A percentile compares a stretch with the other conserved stretches of the same genome.
Conservation (phyloP, 1,284 basidiomycete genomes). For the Cryptococcus sp. region DNA sequence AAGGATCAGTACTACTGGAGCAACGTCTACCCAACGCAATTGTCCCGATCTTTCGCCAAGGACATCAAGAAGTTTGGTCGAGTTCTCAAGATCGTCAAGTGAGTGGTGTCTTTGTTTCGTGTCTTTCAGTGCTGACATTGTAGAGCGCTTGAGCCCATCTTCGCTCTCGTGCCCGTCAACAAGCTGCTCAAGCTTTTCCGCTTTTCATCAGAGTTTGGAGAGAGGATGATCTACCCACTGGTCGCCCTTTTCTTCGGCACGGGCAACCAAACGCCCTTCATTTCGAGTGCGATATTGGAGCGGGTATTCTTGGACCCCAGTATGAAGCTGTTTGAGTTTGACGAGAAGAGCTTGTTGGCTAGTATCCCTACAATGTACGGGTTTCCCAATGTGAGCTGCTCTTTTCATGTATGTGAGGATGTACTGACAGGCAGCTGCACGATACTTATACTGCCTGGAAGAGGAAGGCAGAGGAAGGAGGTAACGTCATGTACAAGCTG, state of each 20-base stretch:
- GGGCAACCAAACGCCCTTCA: constrained; percentile 5
- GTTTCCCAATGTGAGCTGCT: not conserved
- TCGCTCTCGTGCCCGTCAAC: constrained; percentile 6
- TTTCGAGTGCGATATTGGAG: constrained; percentile 6
- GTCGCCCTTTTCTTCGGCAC: constrained; percentile 5
- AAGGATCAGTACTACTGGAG: constrained; percentile 9
- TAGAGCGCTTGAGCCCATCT: constrained; percentile 6
- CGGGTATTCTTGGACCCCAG: constrained; percentile 6
- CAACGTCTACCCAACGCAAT: constrained; percentile 8
- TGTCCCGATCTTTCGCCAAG: constrained; percentile 4
- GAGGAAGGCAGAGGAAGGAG: not conserved
- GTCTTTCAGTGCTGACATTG: not conserved
- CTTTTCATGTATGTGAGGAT: not conserved
- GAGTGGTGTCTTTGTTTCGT: not conserved
- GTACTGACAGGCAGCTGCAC: constrained; percentile 4
- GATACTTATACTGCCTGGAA: constrained; percentile 4
- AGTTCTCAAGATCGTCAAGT: constrained; percentile 10
- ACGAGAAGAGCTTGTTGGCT: constrained; percentile 5
- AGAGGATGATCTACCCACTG: constrained; percentile 5
- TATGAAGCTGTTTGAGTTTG: constrained; percentile 8
- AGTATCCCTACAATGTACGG: constrained; percentile 6
- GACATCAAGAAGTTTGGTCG: constrained; percentile 10
- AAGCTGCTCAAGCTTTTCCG: constrained; percentile 1
- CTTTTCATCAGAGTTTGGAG: constrained; percentile 3
- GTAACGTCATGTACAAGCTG: constrained; percentile 3